Evolutionary conservation across 2,329 filamentous ascomycete species (phyloP).

Genomic region (Pezicula rhizophila): DNA sequence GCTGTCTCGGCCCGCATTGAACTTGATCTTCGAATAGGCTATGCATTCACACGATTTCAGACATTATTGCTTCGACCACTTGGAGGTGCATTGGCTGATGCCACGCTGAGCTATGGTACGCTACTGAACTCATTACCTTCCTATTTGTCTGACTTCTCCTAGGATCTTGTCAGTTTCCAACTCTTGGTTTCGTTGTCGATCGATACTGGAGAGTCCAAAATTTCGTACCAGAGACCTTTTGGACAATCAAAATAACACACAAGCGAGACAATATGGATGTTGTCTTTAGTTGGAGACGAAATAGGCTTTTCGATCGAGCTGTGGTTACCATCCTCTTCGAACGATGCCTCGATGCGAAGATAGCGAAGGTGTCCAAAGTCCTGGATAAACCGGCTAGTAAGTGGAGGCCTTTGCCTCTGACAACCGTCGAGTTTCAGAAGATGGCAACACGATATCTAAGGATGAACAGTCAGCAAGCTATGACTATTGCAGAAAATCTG

Average conservation of each 20-base stretch:
- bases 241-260: conserved; percentile 83
- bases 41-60: conserved; percentile 84
- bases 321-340: conserved; percentile 79
- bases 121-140: background rate
- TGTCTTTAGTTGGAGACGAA: conserved; percentile 76
- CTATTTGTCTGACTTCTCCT: conserved; percentile 7
- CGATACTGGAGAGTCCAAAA: conserved; percentile 90
- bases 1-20: conserved; percentile 88
- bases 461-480: conserved; percentile 87
- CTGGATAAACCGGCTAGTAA: conserved; percentile 88
- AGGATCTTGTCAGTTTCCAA: conserved; percentile 92
- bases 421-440: conserved; percentile 94
- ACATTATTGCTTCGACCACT: conserved; percentile 71
- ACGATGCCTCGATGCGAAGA: conserved; percentile 69
- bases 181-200: conserved; percentile 93
- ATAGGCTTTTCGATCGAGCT: conserved; percentile 82
- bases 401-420: conserved; percentile 88
- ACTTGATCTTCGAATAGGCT: conserved; percentile 86
- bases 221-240: conserved; percentile 88
- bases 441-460: conserved; percentile 82
- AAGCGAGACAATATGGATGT: conserved; percentile 72
- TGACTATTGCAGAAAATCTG: conserved; percentile 78
- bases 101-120: conserved; percentile 74
- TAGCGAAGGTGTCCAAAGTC: conserved; percentile 76
- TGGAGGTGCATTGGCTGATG: conserved; percentile 57